These are phyloP conservation scores for Cyberlindnera meyerae DNA, from an alignment of 805 yeast species.

Conservation along the genomic window DNA sequence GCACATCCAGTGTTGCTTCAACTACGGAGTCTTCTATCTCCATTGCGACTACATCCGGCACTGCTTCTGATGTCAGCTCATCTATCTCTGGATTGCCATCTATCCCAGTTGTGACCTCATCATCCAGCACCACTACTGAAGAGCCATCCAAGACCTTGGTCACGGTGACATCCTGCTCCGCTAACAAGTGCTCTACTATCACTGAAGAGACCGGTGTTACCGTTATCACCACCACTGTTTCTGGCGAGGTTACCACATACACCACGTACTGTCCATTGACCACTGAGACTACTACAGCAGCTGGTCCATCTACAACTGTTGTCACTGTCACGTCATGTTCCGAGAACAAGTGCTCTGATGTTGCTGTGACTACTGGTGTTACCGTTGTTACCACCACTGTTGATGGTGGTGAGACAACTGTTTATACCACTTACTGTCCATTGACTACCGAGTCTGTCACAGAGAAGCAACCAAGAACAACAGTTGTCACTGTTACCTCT, in stretches of 20 bases:
- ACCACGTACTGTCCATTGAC: constrained; percentile 20
- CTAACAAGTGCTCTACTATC: background rate
- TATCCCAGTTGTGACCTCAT: background rate
- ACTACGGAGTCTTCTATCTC: background rate
- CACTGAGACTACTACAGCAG: constrained; percentile 22
- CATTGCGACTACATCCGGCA: background rate
- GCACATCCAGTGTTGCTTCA: background rate
- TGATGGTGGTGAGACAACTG: too few relatives aligned
- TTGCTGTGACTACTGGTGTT: constrained; percentile 26
- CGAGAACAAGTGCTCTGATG: constrained; percentile 14
- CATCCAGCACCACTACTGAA: background rate
- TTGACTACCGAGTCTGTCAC: too few relatives aligned
- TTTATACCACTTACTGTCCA: too few relatives aligned
- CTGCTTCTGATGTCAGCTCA: background rate
- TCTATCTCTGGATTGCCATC: background rate
- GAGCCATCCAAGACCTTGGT: background rate
- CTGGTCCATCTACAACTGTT: constrained; percentile 7
- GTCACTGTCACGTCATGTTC: constrained; percentile 5
- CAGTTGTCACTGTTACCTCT: constrained; percentile 6
- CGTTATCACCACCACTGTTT: constrained; percentile 3
- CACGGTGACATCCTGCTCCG: background rate
- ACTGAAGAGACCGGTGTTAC: constrained; percentile 2
- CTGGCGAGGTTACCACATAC: constrained; percentile 30
- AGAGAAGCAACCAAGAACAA: too few relatives aligned
- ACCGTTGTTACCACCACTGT: constrained; percentile 22